Evolutionary conservation across 164 flowering plant genomes (phyloP).

Genomic region (Annona squamosa): DNA sequence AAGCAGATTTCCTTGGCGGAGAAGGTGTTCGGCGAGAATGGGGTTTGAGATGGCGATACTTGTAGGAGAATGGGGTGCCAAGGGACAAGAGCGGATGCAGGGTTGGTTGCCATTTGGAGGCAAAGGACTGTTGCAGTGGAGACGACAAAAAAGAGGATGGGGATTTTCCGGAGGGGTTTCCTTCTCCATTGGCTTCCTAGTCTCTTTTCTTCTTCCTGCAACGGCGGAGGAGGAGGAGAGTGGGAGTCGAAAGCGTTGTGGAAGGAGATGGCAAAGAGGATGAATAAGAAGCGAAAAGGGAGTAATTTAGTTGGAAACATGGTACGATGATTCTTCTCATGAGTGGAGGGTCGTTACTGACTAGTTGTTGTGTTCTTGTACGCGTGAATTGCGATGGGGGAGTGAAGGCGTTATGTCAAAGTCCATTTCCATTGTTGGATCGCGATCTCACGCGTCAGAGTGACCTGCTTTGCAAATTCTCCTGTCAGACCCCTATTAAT

Average conservation of each 20-base stretch:
- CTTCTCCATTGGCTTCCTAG: conserved; percentile 3
- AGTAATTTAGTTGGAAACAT: too few relatives aligned
- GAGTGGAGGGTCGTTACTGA: too few relatives aligned
- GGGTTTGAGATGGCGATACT: conserved; percentile 16
- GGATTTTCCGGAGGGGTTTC: conserved; percentile 35
- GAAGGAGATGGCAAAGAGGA: background rate
- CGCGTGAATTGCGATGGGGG: too few relatives aligned
- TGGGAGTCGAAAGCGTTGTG: background rate
- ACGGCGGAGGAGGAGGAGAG: background rate
- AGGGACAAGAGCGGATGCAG: conserved; percentile 21
- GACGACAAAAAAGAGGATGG: conserved; percentile 47
- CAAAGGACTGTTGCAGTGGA: conserved; percentile 45
- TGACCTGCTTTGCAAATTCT: too few relatives aligned
- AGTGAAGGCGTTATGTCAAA: too few relatives aligned
- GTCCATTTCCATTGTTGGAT: too few relatives aligned
- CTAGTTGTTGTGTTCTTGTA: too few relatives aligned
- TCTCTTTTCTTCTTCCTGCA: background rate
- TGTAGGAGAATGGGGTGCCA: conserved; percentile 12
- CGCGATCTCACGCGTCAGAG: too few relatives aligned
- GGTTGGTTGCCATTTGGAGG: conserved; percentile 32
- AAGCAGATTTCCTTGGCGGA: conserved; percentile 46
- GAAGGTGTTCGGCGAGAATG: conserved; percentile 12
- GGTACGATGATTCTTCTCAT: too few relatives aligned
- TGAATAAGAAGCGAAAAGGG: background rate
- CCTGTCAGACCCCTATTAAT: too few relatives aligned